Base-by-base conservation (phyloP, 495 filamentous ascomycete genomes). In the Aspergillus egyptiacus region DNA sequence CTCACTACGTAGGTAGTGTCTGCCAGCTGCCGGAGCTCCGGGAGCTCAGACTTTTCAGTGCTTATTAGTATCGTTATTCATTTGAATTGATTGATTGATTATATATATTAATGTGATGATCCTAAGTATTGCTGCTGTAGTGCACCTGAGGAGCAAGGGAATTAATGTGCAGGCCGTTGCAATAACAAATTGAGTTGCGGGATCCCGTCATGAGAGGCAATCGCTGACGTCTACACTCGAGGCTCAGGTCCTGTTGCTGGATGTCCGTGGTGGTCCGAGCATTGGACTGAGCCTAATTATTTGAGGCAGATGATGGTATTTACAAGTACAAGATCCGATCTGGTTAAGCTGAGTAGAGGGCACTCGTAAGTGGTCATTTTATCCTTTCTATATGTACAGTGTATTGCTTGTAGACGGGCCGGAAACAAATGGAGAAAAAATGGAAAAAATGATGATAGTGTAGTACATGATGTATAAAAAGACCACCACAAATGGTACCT, bases 311-410 rank as follows among this genome's bases (percentile, higher is more conserved):
- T n/a, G n/a, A n/a, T n/a, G n/a, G n/a, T n/a, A n/a, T n/a, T n/a
- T n/a, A n/a, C n/a, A n/a, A n/a, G n/a, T n/a, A n/a, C n/a, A 1
- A 22, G 19, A 20, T 23, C 18, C 9, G 23, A 11, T 1, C 23
- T 8, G 8, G 10, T 2, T 37, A 17, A 11, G 11, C 23, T 6
- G 3, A 22, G 19, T 10, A 14, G 24, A 28, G 28, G 43, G 43
- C 43, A 46, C 43, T 36, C 32, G 48, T 54, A 39, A 60, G 57
- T 60, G 57, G 57, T 55, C 57, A 57, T 57, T 60, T 60, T 70
- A 67, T 70, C 63, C 60, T 66, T 63, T 71, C 67, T 71, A 71
- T 71, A 71, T 71, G 67, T 71, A 71, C 67, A 70, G 51, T 60
- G 57, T 61, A 61, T 57, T 61, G 39, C 35, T 53, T 55, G 49